Conservation (phyloP, 495 filamentous ascomycete genomes). For the Amorphotheca resinae region DNA sequence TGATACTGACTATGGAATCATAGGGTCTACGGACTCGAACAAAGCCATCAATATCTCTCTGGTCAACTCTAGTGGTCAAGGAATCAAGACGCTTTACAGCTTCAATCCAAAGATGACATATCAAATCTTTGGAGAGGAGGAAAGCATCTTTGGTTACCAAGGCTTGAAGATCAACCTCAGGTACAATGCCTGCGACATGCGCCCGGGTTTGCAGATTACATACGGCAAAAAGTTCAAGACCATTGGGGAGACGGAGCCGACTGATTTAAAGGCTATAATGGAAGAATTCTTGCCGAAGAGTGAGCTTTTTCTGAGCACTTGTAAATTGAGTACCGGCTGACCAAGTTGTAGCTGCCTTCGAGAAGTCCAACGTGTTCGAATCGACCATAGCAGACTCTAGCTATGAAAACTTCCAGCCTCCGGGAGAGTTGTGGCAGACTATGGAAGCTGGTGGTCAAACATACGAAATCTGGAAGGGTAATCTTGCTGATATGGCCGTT, state of each 20-base stretch:
- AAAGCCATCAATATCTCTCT: constrained; percentile 62
- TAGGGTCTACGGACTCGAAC: constrained; percentile 66
- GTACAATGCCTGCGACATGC: constrained; percentile 72
- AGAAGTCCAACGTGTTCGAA: constrained; percentile 45
- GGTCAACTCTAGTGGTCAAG: constrained; percentile 42
- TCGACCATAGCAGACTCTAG: constrained; percentile 40
- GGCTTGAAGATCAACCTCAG: constrained; percentile 60
- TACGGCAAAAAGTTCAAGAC: constrained; percentile 63
- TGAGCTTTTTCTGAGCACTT: constrained; percentile 24
- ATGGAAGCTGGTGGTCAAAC: constrained; percentile 25
- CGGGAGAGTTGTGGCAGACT: constrained; percentile 34
- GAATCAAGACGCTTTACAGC: constrained; percentile 43
- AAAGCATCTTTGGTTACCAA: constrained; percentile 84
- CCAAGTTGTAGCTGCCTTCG: constrained; percentile 43
- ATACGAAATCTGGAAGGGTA: constrained; percentile 43
- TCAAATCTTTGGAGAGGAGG: constrained; percentile 80
- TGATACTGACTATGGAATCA: not conserved
- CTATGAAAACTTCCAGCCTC: constrained; percentile 46
- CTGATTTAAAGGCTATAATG: constrained; percentile 53
- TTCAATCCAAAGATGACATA: constrained; percentile 88
- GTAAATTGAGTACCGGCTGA: constrained; percentile 11
- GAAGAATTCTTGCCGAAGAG: constrained; percentile 55
- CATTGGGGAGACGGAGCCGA: constrained; percentile 55
- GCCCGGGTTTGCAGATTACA: constrained; percentile 56
- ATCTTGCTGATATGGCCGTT: constrained; percentile 39